Conservation (phyloP, 2,329 filamentous ascomycete species). For the Trichoderma koningii region DNA sequence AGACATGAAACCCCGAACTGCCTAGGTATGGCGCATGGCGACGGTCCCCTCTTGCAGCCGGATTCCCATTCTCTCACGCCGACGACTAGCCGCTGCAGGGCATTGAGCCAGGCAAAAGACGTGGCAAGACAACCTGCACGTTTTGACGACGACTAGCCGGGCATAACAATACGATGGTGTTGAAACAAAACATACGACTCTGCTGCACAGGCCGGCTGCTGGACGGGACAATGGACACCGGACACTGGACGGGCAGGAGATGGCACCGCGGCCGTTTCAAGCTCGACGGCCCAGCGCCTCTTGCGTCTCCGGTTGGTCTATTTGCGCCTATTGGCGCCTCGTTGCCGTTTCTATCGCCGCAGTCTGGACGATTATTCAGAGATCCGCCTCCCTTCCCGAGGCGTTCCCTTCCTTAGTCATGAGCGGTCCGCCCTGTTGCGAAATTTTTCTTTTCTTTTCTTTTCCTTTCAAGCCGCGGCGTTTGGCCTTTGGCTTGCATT, state of each 20-base stretch:
- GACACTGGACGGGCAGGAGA: not conserved
- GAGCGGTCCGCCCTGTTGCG: constrained; percentile 7
- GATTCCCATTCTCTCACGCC: constrained; percentile 6
- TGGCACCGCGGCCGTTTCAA: constrained; percentile 14
- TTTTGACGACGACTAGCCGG: not conserved
- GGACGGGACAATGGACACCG: not conserved
- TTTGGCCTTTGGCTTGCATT: constrained; percentile 7
- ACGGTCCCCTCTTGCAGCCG: not conserved
- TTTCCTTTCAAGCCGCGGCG: constrained; percentile 12
- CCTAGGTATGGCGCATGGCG: not conserved
- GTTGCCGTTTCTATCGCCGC: not conserved
- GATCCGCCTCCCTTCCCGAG: constrained; percentile 17
- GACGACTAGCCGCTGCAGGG: constrained; percentile 13
- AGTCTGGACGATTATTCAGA: not conserved
- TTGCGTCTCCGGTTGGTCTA: no score
- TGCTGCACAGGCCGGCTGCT: not conserved
- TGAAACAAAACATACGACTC: constrained; percentile 19
- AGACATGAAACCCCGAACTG: not conserved
- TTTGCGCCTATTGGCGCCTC: not conserved
- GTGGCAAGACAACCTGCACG: constrained; percentile 9
- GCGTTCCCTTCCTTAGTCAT: constrained; percentile 21
- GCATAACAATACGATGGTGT: constrained; percentile 8
- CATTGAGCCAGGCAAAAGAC: constrained; percentile 4
- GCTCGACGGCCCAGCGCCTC: not conserved
- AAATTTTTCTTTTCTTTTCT: no score